Evolutionary conservation across 1,284 basidiomycete genomes (phyloP), one percentile per base, ranked within the genome.

Genomic region (Ceratobasidium sp.): DNA sequence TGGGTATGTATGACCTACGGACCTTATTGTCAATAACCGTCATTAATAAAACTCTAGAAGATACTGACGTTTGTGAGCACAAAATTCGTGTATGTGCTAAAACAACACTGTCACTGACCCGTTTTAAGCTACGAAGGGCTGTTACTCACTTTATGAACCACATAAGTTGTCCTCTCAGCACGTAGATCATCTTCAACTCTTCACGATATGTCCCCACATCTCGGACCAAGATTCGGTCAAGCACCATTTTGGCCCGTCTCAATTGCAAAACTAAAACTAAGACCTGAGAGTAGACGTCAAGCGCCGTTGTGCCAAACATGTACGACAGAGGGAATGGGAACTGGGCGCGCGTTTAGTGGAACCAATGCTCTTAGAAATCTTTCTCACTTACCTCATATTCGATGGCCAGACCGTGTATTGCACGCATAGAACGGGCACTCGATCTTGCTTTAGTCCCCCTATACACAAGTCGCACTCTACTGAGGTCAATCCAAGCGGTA

Each of bases 91-190:
- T 95, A 81, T 0, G 90, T 91, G 81, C 95, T 96, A 63, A 46
- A 79, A 63, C 72, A 68, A n/a, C 15, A 6, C 18, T 7, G 33
- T 63, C 20, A 63, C 12, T 46, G 49, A n/a, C 28, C 33, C 26
- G 51, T 28, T 2, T 26, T 18, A 4, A 42, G 20, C 4, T 7
- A 63, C 10, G 15, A n/a, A 3, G 39, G 13, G 3, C 13, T 18
- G 5, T 6, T 23, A 88, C 93, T 83, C 83, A 95, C 94, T 94
- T 94, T 82, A 95, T 88, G 80, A 96, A 91, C 95, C 95, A 97
- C 69, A 90, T 91, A 75, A 96, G 82, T 77, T 91, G 91, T 80
- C 92, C 91, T 79, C 94, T 86, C 85, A 95, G 89, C 0, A 91
- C 91, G 84, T 94, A 93, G 81, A 95, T 90, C 20, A 87, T 87